phyloP scores from a whole-genome alignment of 495 filamentous ascomycete genomes.

The Xylaria acuta region DNA sequence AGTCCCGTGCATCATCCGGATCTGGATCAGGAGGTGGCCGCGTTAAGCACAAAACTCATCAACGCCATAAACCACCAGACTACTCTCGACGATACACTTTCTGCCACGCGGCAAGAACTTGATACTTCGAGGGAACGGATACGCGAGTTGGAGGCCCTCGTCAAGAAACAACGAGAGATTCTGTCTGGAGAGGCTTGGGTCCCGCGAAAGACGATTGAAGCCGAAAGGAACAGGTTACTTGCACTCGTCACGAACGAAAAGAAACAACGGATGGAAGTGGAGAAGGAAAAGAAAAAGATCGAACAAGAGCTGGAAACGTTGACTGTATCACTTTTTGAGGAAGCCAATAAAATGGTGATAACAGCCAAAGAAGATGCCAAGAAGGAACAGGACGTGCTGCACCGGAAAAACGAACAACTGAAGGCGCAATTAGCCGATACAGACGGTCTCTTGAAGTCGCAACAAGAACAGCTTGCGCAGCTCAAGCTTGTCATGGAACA shows the following conservation, averaged over 20 bases:
- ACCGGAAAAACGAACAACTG: conserved; percentile 80
- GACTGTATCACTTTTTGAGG: conserved; percentile 89
- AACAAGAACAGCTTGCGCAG: conserved; percentile 91
- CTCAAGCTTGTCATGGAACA: conserved; percentile 91
- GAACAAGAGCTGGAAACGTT: conserved; percentile 84
- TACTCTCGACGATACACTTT: conserved; percentile 84
- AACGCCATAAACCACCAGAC: conserved; percentile 98
- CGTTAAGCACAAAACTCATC: conserved; percentile 92
- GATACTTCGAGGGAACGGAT: conserved; percentile 74
- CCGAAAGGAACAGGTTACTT: conserved; percentile 49
- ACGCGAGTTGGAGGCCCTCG: conserved; percentile 66
- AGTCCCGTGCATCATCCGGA: conserved; percentile 67
- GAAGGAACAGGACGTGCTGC: conserved; percentile 74
- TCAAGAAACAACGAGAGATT: conserved; percentile 57
- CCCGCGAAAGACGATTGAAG: conserved; percentile 55
- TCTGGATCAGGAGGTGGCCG: conserved; percentile 84
- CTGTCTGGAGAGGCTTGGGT: conserved; percentile 76
- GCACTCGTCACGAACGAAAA: conserved; percentile 67
- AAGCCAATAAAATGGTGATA: conserved; percentile 97
- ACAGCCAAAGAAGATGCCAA: conserved; percentile 67
- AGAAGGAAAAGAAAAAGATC: conserved; percentile 72
- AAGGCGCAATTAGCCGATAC: conserved; percentile 80
- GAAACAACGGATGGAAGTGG: conserved; percentile 68
- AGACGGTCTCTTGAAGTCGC: conserved; percentile 82
- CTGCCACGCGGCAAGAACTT: conserved; percentile 80